These are phyloP conservation scores for Chlorophyllum brunneum DNA, from an alignment of 768 basidiomycete species.

Conservation along the genomic window DNA sequence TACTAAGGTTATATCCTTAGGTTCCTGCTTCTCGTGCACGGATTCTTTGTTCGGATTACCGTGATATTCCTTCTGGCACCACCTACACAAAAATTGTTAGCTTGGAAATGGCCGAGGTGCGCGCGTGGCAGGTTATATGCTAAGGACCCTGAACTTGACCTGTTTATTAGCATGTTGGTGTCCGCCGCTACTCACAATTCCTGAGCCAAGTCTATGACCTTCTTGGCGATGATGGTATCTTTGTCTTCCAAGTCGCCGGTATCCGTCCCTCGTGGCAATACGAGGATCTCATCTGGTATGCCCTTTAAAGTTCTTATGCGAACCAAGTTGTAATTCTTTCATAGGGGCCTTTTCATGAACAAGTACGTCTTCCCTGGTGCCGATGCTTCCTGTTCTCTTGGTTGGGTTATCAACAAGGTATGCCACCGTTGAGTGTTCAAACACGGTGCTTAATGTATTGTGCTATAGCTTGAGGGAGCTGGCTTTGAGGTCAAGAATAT, in stretches of 20 bases:
- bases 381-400: constrained; percentile 92
- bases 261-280: constrained; percentile 96
- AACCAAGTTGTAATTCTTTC: not conserved
- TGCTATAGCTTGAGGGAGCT: constrained; percentile 71
- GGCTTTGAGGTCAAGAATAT: constrained; percentile 97
- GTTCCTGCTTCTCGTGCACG: constrained; percentile 68
- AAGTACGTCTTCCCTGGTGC: constrained; percentile 99
- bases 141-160: not conserved
- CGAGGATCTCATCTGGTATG: constrained; percentile 92
- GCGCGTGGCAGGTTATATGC: constrained; percentile 10
- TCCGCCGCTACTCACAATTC: constrained; percentile 88
- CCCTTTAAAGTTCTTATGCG: not conserved
- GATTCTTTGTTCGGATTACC: constrained; percentile 90
- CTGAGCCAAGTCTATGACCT: constrained; percentile 89
- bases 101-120: constrained; percentile 96
- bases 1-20: constrained; percentile 17
- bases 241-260: constrained; percentile 98
- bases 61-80: constrained; percentile 78
- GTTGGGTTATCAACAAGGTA: constrained; percentile 81
- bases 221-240: constrained; percentile 89
- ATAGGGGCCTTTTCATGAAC: constrained; percentile 94
- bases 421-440: not conserved
- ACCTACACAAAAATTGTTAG: constrained; percentile 93
- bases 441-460: not conserved
- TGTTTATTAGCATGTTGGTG: constrained; percentile 76